phyloP scores from a whole-genome alignment of 306 rosid species.

The Castanopsis chinensis region DNA sequence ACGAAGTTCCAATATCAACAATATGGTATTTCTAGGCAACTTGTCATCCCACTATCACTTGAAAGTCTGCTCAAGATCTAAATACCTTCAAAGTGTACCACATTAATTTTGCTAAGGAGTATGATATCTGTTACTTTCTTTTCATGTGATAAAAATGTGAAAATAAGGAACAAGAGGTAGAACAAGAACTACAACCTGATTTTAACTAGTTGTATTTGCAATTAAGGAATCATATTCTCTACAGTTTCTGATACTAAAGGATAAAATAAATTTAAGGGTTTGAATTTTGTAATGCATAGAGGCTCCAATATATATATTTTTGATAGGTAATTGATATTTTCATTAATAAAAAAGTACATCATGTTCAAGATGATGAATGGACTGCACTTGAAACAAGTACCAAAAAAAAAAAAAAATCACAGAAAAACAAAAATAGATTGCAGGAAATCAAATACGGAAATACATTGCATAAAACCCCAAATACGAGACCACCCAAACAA shows the following conservation, averaged over 20 bases:
- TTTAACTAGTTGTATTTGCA: background rate
- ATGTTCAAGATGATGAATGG: too few species aligned
- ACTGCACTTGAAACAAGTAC: too few species aligned
- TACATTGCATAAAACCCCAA: too few species aligned
- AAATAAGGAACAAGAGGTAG: conserved; percentile 4
- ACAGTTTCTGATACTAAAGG: background rate
- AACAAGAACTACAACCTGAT: background rate
- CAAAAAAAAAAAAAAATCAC: too few species aligned
- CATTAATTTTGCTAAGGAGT: background rate
- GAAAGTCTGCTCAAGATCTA: background rate
- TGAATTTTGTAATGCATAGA: background rate
- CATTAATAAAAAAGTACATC: too few species aligned
- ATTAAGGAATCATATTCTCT: background rate
- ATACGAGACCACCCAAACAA: too few species aligned
- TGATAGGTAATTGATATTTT: too few species aligned
- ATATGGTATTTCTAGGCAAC: background rate
- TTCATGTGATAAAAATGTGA: background rate
- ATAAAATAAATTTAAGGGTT: background rate
- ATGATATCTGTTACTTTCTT: background rate
- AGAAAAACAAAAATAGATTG: too few species aligned
- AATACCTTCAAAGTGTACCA: background rate
- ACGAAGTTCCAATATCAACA: background rate
- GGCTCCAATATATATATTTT: background rate
- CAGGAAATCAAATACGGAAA: too few species aligned
- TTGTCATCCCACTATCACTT: background rate